A percentile compares a stretch with the other conserved stretches of the same genome.
Conservation (phyloP, 345 rosid genomes). For the Schrenkiella parvula region DNA sequence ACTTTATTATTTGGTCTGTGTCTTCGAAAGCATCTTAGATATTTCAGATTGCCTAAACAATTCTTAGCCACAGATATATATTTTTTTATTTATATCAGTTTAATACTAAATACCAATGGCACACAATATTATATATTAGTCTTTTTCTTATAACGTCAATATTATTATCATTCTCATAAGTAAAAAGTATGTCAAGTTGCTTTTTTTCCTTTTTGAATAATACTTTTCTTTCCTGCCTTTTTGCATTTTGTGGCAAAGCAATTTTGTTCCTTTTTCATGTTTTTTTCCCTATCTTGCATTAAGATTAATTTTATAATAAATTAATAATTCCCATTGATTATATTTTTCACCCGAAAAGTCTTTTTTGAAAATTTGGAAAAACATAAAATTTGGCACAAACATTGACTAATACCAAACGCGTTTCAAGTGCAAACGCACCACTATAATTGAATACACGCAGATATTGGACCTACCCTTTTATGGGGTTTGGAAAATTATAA, state of each 20-base stretch:
- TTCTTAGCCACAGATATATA: slow-evolving; percentile 15
- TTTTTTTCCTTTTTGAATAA: slow-evolving; percentile 18
- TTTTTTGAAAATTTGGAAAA: neutral
- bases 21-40: slow-evolving; percentile 37
- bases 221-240: slow-evolving; percentile 21
- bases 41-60: slow-evolving; percentile 33
- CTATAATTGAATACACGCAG: neutral
- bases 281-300: neutral
- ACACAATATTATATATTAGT: neutral
- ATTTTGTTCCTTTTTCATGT: neutral
- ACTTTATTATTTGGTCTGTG: slow-evolving; percentile 29
- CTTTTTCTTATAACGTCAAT: neutral
- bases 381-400: slow-evolving; percentile 3
- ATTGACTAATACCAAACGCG: slow-evolving; percentile 19
- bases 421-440: slow-evolving; percentile 14
- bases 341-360: neutral
- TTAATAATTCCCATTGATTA: neutral
- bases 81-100: neutral
- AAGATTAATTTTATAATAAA: neutral
- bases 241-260: slow-evolving; percentile 3
- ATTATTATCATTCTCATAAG: neutral
- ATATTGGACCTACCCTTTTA: neutral
- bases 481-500: neutral
- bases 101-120: neutral
- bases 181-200: slow-evolving; percentile 19